Evolutionary conservation across 352 stramenopile genomes (phyloP).

Genomic region (Thalassiosira tumida): DNA sequence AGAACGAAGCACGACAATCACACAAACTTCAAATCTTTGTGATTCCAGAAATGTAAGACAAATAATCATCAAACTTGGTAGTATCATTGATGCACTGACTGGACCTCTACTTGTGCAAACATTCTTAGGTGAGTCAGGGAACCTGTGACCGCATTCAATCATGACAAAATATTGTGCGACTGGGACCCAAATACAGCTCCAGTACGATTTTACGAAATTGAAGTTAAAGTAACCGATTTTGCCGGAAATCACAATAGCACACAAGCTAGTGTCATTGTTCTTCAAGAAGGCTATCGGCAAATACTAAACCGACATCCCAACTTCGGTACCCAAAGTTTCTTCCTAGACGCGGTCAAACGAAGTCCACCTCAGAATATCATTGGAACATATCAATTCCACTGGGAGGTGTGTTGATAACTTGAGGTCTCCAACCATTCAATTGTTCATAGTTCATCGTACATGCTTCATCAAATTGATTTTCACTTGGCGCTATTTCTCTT

Average conservation of each 20-base stretch:
- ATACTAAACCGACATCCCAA: neutral
- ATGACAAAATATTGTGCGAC: neutral
- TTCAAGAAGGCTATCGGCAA: neutral
- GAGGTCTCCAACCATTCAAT: no score
- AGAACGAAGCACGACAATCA: neutral
- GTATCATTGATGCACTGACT: neutral
- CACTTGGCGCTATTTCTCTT: no score
- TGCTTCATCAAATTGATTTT: no score
- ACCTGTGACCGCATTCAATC: no score
- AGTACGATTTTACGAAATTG: constrained; percentile 3
- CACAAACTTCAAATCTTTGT: constrained; percentile 6
- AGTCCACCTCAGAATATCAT: neutral
- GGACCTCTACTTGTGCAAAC: no score
- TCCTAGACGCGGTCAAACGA: neutral
- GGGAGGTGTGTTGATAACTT: neutral
- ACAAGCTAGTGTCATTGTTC: neutral
- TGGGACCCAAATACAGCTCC: neutral
- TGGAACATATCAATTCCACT: neutral
- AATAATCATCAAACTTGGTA: neutral
- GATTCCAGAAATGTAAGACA: neutral
- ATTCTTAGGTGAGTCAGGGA: neutral
- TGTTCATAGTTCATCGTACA: no score
- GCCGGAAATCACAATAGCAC: neutral
- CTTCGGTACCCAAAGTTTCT: neutral
- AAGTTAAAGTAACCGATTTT: neutral